Evolutionary conservation across 768 basidiomycete species (phyloP).

Genomic region (Leccinum arenicola): DNA sequence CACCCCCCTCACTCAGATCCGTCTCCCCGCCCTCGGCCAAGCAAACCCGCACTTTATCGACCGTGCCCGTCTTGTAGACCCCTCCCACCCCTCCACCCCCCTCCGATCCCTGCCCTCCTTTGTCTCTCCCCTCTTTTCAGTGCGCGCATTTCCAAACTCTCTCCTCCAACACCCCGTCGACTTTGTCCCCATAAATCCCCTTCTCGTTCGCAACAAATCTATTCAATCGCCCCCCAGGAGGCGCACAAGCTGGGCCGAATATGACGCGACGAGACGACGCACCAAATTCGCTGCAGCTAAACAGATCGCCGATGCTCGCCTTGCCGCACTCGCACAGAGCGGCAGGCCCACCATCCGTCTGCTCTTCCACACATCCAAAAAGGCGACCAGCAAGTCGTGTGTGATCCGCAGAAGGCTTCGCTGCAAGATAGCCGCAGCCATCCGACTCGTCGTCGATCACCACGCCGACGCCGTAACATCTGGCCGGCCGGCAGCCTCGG

Average conservation of each 20-base stretch:
- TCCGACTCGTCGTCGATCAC: conserved; percentile 19
- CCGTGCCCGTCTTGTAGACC: conserved; percentile 11
- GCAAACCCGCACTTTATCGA: conserved; percentile 12
- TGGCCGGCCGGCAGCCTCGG: neutral
- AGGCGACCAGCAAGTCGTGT: conserved; percentile 22
- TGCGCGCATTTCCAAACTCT: neutral
- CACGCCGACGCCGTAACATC: conserved; percentile 9
- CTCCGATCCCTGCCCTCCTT: conserved; percentile 17
- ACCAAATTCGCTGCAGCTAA: neutral
- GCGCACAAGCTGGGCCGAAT: neutral
- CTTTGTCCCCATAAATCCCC: conserved; percentile 17
- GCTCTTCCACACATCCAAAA: conserved; percentile 23
- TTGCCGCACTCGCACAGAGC: conserved; percentile 5
- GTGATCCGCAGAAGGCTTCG: conserved; percentile 22
- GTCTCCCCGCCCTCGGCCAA: conserved; percentile 10
- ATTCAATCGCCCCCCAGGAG: neutral
- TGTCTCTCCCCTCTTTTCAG: conserved; percentile 15
- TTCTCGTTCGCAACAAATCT: conserved; percentile 4
- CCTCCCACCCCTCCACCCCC: conserved; percentile 17
- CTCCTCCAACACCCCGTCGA: neutral
- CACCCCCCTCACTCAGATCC: neutral
- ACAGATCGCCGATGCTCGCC: conserved; percentile 6
- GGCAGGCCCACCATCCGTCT: conserved; percentile 15
- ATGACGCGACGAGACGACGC: conserved; percentile 1
- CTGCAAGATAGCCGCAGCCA: conserved; percentile 18